Base-by-base conservation (phyloP, 108 stramenopile genomes). In the Nitzschia putrida region DNA sequence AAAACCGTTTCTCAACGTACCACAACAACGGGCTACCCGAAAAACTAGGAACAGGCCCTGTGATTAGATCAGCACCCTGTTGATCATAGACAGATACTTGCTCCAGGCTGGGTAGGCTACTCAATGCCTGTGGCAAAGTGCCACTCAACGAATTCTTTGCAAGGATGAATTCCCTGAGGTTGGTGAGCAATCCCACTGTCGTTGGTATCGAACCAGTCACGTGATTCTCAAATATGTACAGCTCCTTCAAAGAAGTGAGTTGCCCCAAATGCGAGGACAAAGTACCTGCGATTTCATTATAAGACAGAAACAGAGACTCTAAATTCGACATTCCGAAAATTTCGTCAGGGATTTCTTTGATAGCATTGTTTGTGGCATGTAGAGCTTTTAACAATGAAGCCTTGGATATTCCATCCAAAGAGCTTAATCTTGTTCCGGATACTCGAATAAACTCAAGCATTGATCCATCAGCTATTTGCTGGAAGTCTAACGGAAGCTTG, bases 41-140 rank as follows among this genome's bases (percentile, higher is more conserved):
- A 55, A 89, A 85, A 40, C 71, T 75, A 22, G 83, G 88, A 21
- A 89, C 58, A 29, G 77, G 72, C 3, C 88, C 85, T 24, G 72
- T 77, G 54, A 89, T 78, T 16, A 52, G 23, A 3, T 54, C 81
- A 70, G 23, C 23, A 21, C 69, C 76, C 64, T 69, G 59, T 16
- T 69, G 77, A 55, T 63, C 71, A 26, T 77, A 71, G 3, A 85
- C 69, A 37, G 80, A 84, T 38, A 87, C 71, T 66, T 87, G 84
- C 57, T 88, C 68, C 39, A 85, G 71, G 14, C 51, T 55, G 10
- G 58, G 29, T 13, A 88, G 56, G 12, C 78, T 68, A 37, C 73
- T 60, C 38, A 88, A 69, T 39, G 73, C 74, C 4, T 55, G 59
- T 16, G 72, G 79, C 8, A 80, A n/a, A 9, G 29, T 53, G 12